These are phyloP conservation scores for Diaporthe sp. DNA, from an alignment of 2,329 filamentous ascomycete genomes.

Conservation along the genomic window DNA sequence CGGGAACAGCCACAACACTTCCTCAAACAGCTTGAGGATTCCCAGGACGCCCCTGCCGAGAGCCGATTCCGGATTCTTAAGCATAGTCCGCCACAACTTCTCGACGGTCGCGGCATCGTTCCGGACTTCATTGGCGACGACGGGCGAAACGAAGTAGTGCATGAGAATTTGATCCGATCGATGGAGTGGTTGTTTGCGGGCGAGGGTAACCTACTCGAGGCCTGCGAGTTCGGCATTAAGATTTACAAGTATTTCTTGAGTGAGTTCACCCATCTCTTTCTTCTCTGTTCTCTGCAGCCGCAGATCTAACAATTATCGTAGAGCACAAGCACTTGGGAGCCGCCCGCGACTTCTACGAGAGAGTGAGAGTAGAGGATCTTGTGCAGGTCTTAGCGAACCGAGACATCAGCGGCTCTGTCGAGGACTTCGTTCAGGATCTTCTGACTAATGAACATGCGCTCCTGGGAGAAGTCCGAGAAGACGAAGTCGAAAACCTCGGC, in stretches of 20 bases:
- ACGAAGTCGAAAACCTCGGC: constrained; percentile 45
- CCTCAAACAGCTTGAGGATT: constrained; percentile 57
- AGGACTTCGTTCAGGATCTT: constrained; percentile 53
- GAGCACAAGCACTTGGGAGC: constrained; percentile 63
- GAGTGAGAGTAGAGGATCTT: constrained; percentile 61
- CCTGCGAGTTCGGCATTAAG: constrained; percentile 63
- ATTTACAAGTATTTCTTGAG: constrained; percentile 87
- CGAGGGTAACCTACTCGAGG: constrained; percentile 56
- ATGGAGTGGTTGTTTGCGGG: constrained; percentile 88
- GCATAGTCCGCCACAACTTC: constrained; percentile 60
- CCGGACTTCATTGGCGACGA: constrained; percentile 79
- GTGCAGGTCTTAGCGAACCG: constrained; percentile 53
- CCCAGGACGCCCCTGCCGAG: constrained; percentile 51
- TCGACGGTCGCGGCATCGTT: constrained; percentile 72
- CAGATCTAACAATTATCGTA: constrained; percentile 42
- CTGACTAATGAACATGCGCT: constrained; percentile 41
- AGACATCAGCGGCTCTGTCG: constrained; percentile 51
- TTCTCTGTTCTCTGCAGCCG: constrained; percentile 34
- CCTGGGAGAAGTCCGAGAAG: constrained; percentile 37
- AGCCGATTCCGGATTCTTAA: constrained; percentile 63
- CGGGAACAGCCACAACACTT: constrained; percentile 70
- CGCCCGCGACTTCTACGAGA: constrained; percentile 62
- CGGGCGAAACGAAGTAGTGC: constrained; percentile 34
- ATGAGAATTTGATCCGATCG: constrained; percentile 76
- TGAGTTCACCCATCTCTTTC: constrained; percentile 60